These are phyloP conservation scores for Eucalyptus melliodora DNA, from an alignment of 345 rosid species.

Conservation along the genomic window DNA sequence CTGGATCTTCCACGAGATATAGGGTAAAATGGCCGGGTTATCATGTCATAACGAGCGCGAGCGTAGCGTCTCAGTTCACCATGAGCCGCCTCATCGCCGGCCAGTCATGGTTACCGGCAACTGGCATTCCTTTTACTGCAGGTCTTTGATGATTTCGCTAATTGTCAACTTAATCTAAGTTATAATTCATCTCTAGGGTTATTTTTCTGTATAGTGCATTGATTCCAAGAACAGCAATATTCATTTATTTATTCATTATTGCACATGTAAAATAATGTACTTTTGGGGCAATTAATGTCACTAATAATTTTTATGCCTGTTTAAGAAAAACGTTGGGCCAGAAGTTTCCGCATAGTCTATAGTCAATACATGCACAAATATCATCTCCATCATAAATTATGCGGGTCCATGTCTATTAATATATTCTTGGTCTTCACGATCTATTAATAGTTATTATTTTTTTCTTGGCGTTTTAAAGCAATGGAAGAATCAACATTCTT, in stretches of 20 bases:
- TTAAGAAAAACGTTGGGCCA: neutral
- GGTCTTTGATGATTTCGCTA: constrained; percentile 21
- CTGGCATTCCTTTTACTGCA: constrained; percentile 43
- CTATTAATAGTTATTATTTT: neutral
- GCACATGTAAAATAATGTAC: neutral
- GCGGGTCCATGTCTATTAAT: neutral
- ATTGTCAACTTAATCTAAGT: neutral
- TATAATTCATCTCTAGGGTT: neutral
- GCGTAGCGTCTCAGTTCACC: constrained; percentile 36
- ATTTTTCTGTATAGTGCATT: neutral
- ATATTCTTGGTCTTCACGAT: neutral
- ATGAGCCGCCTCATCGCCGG: constrained; percentile 41
- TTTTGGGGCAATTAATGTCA: neutral
- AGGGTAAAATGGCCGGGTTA: constrained; percentile 71
- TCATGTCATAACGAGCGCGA: constrained; percentile 34
- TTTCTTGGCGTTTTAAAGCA: neutral
- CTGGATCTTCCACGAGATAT: constrained; percentile 33
- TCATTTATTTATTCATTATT: neutral
- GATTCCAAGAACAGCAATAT: neutral
- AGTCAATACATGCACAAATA: neutral
- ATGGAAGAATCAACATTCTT: neutral
- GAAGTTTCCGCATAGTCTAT: neutral
- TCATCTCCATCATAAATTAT: neutral
- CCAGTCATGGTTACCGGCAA: constrained; percentile 43
- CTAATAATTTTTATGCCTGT: neutral